Evolutionary conservation across 345 rosid species (phyloP), one percentile per base, ranked within the genome.

Genomic region (Anastatica hierochuntica): DNA sequence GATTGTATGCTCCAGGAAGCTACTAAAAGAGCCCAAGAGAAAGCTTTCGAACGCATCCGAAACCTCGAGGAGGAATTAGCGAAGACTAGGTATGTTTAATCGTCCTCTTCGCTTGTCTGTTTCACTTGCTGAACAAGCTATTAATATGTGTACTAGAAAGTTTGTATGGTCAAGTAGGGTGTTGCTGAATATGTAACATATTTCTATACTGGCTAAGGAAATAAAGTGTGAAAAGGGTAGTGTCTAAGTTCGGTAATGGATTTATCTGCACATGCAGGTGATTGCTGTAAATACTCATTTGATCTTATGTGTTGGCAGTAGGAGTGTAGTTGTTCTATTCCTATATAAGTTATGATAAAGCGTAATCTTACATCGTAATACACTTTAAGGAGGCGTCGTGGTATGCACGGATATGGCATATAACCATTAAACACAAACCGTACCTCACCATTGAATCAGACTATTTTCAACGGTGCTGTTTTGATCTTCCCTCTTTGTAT

Each of bases 41-140:
- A 79, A 64, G 69, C 78, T 8, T 76, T 77, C 51, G 94, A 84
- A 47, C 78, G 76, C 21, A 35, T 79, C 54, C 79, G 81, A 54
- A 76, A 67, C 63, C 85, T 84, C 26, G 96, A 90, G 77, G 96
- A 82, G 64, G 92, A 82, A 27, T 68, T 82, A 69, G 73, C 67
- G 18, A 81, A 79, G 75, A 71, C 81, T 43, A 82, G 90, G 97
- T 85, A 68, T 21, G 42, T 39, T 47, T 30, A 46, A 14, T 45
- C 18, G 1, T 17, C 37, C 36, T 47, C 17, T 29, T n/a, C n/a
- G n/a, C n/a, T n/a, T n/a, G n/a, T n/a, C n/a, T n/a, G n/a, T n/a
- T n/a, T n/a, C n/a, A n/a, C n/a, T n/a, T n/a, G n/a, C n/a, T n/a
- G n/a, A n/a, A n/a, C n/a, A n/a, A n/a, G n/a, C n/a, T n/a, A n/a